Evolutionary conservation across 495 filamentous ascomycete genomes (phyloP), one percentile per base, ranked within the genome.

Genomic region (Penicillium cinerascens): DNA sequence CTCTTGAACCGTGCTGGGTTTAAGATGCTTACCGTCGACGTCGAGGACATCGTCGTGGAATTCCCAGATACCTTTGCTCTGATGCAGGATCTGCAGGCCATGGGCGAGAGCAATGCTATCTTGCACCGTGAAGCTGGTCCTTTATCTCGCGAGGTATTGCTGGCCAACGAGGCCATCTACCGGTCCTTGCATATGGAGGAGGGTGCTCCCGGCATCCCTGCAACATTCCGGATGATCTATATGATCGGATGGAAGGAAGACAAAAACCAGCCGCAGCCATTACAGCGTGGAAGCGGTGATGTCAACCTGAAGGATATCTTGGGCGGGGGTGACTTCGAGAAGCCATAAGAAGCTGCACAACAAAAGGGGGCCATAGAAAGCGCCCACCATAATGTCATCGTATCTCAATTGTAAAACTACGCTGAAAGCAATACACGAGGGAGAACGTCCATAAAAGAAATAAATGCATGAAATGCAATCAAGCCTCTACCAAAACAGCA

Each of bases 241-340:
- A 92, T 97, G 91, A 97, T 99, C 73, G 95, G 95, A 16, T 99
- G 95, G 95, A 95, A 92, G 68, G 88, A 92, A 59, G 86, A 87
- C 0, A 76, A 79, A 23, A 78, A 84, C 43, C 92, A 97, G 72
- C 70, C 82, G 40, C 73, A 91, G 72, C 92, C 95, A 26, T 69
- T 97, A 56, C 67, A 80, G 53, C 80, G 95, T 52, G 95, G 95
- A 1, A 96, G 82, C 56, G 92, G 88, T 11, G 75, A 92, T 64
- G 65, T 92, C 18, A 91, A 82, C 69, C 71, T 97, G 44, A 91
- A 91, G 67, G 89, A 95, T 73, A 70, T 92, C 16, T 67, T 95
- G 33, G 91, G 85, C 39, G 81, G 79, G 42, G 75, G 77, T 17
- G 74, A 75, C n/a, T 71, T 79, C 42, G 60, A 70, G 44, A 65